These are phyloP conservation scores for Penicillium lividum DNA, from an alignment of 495 filamentous ascomycete species.

Conservation along the genomic window DNA sequence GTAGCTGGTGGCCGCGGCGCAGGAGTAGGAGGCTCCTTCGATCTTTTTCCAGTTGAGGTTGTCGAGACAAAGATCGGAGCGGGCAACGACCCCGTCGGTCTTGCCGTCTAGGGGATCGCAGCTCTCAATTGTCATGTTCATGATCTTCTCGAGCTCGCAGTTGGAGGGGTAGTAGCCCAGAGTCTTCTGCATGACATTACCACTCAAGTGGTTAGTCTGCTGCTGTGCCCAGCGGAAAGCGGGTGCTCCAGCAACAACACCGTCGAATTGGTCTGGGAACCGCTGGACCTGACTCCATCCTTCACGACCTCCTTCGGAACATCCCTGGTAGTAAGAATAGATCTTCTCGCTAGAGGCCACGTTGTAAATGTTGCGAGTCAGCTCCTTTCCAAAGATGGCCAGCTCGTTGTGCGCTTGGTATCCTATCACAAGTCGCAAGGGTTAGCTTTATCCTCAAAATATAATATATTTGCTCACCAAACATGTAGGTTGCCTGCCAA, in stretches of 20 bases:
- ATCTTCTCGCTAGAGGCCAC: constrained; percentile 35
- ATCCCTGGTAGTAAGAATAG: constrained; percentile 56
- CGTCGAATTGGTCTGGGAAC: constrained; percentile 48
- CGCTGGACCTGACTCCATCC: constrained; percentile 53
- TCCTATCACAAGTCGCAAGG: constrained; percentile 6
- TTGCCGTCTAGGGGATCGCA: constrained; percentile 53
- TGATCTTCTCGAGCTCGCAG: constrained; percentile 48
- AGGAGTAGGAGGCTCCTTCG: constrained; percentile 48
- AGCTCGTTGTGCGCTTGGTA: constrained; percentile 38
- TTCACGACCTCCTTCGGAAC: constrained; percentile 55
- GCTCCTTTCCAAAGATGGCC: constrained; percentile 25
- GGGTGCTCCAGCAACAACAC: constrained; percentile 47
- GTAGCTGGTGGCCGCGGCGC: constrained; percentile 29
- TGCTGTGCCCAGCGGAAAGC: constrained; percentile 49
- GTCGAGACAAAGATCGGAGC: constrained; percentile 50
- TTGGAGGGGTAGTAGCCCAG: constrained; percentile 42
- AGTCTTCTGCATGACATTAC: constrained; percentile 40
- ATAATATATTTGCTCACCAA: constrained; percentile 20
- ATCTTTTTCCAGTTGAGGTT: constrained; percentile 39
- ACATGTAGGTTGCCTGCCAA: constrained; percentile 44
- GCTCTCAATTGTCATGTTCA: constrained; percentile 42
- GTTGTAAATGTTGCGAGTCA: constrained; percentile 29
- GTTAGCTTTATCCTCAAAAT: neutral
- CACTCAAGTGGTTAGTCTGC: constrained; percentile 46
- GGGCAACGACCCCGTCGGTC: constrained; percentile 49